Percentiles rank a stretch among this genome's conserved stretches.
phyloP scores from a whole-genome alignment of 495 filamentous ascomycete species.

The Paragyromitra xinjiangensis region DNA sequence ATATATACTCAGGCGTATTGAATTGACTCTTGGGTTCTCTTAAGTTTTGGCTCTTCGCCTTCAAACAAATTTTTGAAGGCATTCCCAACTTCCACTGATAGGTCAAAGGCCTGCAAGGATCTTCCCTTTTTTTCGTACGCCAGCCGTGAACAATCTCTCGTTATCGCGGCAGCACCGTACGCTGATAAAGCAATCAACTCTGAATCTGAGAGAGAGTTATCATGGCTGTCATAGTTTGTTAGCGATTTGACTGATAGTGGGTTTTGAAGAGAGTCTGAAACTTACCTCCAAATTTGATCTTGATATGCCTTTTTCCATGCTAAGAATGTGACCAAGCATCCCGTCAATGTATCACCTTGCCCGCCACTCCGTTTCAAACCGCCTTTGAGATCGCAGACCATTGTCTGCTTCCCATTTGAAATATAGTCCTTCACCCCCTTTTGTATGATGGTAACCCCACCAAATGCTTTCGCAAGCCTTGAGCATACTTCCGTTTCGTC shows the following conservation, averaged over 20 bases:
- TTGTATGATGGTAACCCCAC: constrained; percentile 88
- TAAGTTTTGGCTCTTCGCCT: constrained; percentile 47
- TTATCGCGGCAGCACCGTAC: constrained; percentile 85
- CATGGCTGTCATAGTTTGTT: constrained; percentile 59
- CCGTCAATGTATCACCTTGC: constrained; percentile 95
- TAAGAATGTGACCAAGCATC: constrained; percentile 84
- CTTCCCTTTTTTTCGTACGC: constrained; percentile 88
- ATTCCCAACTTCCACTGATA: constrained; percentile 87
- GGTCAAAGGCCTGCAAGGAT: constrained; percentile 90
- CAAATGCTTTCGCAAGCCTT: constrained; percentile 77
- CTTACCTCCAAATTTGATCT: constrained; percentile 79
- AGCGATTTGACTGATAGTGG: neutral
- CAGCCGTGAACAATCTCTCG: constrained; percentile 82
- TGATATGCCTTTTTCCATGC: constrained; percentile 88
- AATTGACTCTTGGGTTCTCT: neutral
- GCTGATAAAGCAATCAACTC: constrained; percentile 82
- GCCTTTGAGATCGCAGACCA: constrained; percentile 76
- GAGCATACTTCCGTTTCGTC: constrained; percentile 70
- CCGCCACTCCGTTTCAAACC: constrained; percentile 91
- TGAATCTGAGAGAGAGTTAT: constrained; percentile 64
- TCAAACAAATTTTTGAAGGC: constrained; percentile 82
- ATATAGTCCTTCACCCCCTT: constrained; percentile 89
- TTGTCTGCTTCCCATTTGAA: constrained; percentile 78
- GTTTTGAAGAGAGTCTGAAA: neutral
- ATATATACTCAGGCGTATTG: neutral